Percentiles rank a stretch among this genome's conserved stretches.
Evolutionary conservation across 805 yeast genomes (phyloP).

Genomic region (Metschnikowia orientalis): DNA sequence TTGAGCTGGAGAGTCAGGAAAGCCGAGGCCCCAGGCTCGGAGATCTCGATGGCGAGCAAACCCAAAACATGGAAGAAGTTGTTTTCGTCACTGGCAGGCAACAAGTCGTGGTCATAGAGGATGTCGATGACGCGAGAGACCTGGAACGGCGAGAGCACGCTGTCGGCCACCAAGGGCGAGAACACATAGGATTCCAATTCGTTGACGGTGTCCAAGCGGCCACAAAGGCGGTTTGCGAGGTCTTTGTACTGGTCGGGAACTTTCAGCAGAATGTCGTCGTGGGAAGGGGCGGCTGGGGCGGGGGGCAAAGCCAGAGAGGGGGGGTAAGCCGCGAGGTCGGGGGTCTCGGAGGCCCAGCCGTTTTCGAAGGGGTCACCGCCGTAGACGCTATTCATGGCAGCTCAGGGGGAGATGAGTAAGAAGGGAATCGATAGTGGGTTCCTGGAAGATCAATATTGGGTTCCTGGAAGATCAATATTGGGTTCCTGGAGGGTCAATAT

Average conservation of each 20-base stretch:
- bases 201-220: conserved; percentile 20
- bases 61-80: conserved; percentile 37
- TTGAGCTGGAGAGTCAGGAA: conserved; percentile 39
- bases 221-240: conserved; percentile 17
- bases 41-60: conserved; percentile 39
- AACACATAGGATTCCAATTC: conserved; percentile 30
- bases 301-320: too few species aligned
- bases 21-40: conserved; percentile 40
- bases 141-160: conserved; percentile 28
- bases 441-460: too few species aligned
- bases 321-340: conserved; percentile 5
- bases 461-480: too few species aligned
- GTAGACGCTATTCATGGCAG: conserved; percentile 15
- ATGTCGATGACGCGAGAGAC: conserved; percentile 30
- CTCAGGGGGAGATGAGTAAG: too few species aligned
- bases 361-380: conserved; percentile 38
- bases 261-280: conserved; percentile 9
- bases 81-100: conserved; percentile 26
- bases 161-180: conserved; percentile 24
- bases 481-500: too few species aligned
- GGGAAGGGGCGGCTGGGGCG: conserved; percentile 1
- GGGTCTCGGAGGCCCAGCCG: conserved; percentile 29
- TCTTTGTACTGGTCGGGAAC: conserved; percentile 29
- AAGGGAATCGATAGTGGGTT: too few species aligned
- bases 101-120: conserved; percentile 32